Base-by-base conservation (phyloP, 805 yeast species). In the Lachancea thermotolerans region DNA sequence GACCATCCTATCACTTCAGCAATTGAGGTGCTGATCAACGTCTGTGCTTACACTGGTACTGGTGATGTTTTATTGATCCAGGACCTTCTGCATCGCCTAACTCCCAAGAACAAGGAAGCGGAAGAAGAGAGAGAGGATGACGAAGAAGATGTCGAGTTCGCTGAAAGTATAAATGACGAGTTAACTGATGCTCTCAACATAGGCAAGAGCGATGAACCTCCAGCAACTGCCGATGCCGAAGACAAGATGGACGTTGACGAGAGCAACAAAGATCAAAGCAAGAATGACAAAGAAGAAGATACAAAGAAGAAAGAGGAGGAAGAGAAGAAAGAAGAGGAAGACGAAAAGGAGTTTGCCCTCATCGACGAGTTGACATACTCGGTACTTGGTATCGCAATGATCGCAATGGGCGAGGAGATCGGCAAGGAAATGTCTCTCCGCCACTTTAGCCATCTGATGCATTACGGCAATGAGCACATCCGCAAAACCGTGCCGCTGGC, bases 351-450 rank as follows among this genome's bases (percentile, higher is more conserved):
- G 28, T 52, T 56, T 25, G 62, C 59, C 14, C 49, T 52, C 35
- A 60, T 56, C 16, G 72, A 65, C 35, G 71, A 69, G 41, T 55
- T 64, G 58, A 95, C 95, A 1, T 87, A 86, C 59, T 93, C 98
- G 9, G 97, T 93, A 15, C 74, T 93, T 42, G 99, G 99, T 49
- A 77, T 93, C 53, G 99, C 97, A 0, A 75, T 85, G 52, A 85
- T 95, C 57, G 93, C 96, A 11, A 82, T 93, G 85, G 99, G 99
- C 51, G 99, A 93, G 67, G 95, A 87, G 53, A 86, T 93, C 63
- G 99, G 99, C 30, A 95, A 86, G 66, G 96, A 91, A 56, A 93
- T 93, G 99, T 83, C 91, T 9, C 70, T 91, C 60, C 90, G 99
- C 64, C 99, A 93, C 67, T 91, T 91, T 65, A 90, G 95, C 39